phyloP scores from a whole-genome alignment of 2,329 filamentous ascomycete species.

The Diaporthe sp. region DNA sequence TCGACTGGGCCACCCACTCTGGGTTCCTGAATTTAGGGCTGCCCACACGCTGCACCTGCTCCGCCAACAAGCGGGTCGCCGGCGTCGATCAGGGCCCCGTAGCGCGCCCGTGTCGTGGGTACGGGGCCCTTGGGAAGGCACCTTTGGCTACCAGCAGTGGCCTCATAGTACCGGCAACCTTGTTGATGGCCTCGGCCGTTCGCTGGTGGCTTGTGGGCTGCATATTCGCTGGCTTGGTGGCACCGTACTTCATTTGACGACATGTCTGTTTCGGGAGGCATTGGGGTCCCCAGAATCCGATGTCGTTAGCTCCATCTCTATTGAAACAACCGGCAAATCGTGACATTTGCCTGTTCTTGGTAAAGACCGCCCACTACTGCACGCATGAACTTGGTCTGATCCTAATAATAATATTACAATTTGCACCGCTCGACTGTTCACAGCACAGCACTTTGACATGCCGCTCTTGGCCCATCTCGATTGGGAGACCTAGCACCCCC shows the following conservation, averaged over 20 bases:
- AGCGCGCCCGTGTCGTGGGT: slow-evolving; percentile 25
- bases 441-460: slow-evolving; percentile 9
- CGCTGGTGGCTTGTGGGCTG: neutral
- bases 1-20: slow-evolving; percentile 8
- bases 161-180: neutral
- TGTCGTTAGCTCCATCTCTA: neutral
- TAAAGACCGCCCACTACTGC: neutral
- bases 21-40: slow-evolving; percentile 42
- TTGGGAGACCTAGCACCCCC: neutral
- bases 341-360: slow-evolving; percentile 14
- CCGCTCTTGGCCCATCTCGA: neutral
- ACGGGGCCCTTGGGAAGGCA: neutral
- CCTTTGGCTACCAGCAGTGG: neutral
- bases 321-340: slow-evolving; percentile 26
- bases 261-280: neutral
- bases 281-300: neutral
- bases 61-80: slow-evolving; percentile 36
- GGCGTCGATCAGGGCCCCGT: slow-evolving; percentile 32
- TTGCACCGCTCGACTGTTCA: neutral
- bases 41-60: slow-evolving; percentile 13
- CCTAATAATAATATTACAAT: slow-evolving; percentile 12
- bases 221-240: neutral
- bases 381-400: slow-evolving; percentile 24
- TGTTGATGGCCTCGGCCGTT: neutral
- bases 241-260: neutral